Conservation (phyloP, 345 rosid species). For the Cardamine chenopodiifolia region DNA sequence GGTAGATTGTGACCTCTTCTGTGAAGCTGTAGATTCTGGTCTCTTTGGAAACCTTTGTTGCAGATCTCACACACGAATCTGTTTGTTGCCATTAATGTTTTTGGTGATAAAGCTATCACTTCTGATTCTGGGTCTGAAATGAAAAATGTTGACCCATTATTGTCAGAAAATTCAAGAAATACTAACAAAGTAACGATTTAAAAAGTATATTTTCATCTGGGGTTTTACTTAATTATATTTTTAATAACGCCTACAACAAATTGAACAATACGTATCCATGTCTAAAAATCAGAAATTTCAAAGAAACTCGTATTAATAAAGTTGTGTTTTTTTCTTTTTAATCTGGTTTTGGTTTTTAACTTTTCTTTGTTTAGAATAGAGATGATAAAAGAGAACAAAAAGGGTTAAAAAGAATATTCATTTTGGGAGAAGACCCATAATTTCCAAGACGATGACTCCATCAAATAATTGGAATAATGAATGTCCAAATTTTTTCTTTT, state of each 20-base stretch:
- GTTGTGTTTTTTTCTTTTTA: neutral
- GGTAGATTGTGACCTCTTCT: constrained; percentile 89
- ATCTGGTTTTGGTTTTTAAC: neutral
- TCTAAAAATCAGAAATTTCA: neutral
- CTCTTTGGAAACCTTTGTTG: constrained; percentile 88
- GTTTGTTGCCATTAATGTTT: constrained; percentile 74
- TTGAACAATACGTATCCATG: neutral
- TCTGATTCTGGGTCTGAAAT: constrained; percentile 79
- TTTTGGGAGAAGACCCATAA: constrained; percentile 34
- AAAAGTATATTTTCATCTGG: neutral
- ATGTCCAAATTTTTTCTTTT: constrained; percentile 20
- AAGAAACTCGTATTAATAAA: neutral
- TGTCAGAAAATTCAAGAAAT: constrained; percentile 16
- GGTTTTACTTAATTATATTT: neutral
- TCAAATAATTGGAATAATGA: constrained; percentile 39
- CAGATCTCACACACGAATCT: constrained; percentile 88
- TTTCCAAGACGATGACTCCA: constrained; percentile 37
- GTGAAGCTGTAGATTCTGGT: constrained; percentile 86
- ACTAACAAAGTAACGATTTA: neutral
- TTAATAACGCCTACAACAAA: neutral
- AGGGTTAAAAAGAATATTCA: constrained; percentile 40
- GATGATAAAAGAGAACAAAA: constrained; percentile 36
- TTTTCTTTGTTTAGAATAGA: constrained; percentile 11
- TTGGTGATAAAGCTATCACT: constrained; percentile 86
- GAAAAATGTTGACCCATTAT: neutral